Conservation (phyloP, 2,329 filamentous ascomycete genomes). For the Clathrospora elynae region DNA sequence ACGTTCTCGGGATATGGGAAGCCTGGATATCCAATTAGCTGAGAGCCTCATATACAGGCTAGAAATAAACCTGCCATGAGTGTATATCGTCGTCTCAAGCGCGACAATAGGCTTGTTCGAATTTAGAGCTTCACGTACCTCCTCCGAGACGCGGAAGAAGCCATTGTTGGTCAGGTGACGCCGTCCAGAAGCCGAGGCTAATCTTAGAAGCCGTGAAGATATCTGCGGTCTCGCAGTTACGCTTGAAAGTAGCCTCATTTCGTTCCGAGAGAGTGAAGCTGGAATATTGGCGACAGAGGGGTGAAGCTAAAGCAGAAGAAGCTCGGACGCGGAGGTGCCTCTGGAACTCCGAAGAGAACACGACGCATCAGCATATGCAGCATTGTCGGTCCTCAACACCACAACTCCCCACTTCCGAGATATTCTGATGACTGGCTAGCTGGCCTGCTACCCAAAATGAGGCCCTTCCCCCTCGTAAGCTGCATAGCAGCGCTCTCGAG, state of each 20-base stretch:
- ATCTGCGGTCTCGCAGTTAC: slow-evolving; percentile 26
- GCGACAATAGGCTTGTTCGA: slow-evolving; percentile 83
- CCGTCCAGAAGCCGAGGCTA: slow-evolving; percentile 14
- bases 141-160: slow-evolving; percentile 76
- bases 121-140: slow-evolving; percentile 77
- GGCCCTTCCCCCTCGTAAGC: slow-evolving; percentile 46
- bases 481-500: slow-evolving; percentile 65
- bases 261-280: slow-evolving; percentile 11
- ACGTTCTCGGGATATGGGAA: slow-evolving; percentile 74
- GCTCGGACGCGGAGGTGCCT: slow-evolving; percentile 30
- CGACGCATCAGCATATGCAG: slow-evolving; percentile 44
- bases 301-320: slow-evolving; percentile 23
- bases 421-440: slow-evolving; percentile 39
- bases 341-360: slow-evolving; percentile 44
- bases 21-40: slow-evolving; percentile 50
- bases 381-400: slow-evolving; percentile 19
- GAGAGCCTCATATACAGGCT: background rate
- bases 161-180: slow-evolving; percentile 48
- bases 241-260: slow-evolving; percentile 34
- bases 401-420: slow-evolving; percentile 15
- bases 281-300: slow-evolving; percentile 12
- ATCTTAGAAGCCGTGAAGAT: slow-evolving; percentile 1
- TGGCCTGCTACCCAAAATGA: slow-evolving; percentile 46
- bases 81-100: slow-evolving; percentile 95
- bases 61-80: slow-evolving; percentile 66